Evolutionary conservation across 257 asterid genomes (phyloP), one percentile per base, ranked within the genome.

Genomic region (Anisodus tanguticus): DNA sequence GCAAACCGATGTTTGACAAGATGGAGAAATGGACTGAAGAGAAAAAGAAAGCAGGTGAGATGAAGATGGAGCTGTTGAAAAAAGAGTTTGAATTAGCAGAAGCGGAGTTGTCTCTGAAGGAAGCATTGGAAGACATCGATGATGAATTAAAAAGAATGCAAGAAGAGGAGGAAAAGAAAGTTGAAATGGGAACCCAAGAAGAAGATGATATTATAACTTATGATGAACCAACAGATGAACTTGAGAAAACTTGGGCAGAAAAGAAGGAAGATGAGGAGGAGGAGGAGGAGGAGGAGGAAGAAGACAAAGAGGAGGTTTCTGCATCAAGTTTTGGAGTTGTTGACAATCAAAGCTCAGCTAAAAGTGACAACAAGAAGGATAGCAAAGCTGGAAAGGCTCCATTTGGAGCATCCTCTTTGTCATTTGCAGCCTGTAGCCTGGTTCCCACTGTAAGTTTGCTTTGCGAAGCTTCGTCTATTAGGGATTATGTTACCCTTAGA

Each of bases 271-370:
- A 90, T 1, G 94, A 90, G 0, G 97, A 89, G 7, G 95, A 90
- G 2, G 91, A 81, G 1, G 91, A 84, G 2, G 91, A 83, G 6
- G 88, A 81, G 1, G 91, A 84, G 2, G 91, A 83, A 4, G 88
- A 79, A 9, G 89, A 13, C 3, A 93, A 93, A 3, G 94, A 89
- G 0, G 96, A 91, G 0, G 95, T 90, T 59, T 80, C 89, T 0
- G 90, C 94, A 66, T 93, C 97, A 8, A 96, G 99, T 88, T 97
- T 97, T 81, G 99, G 99, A 85, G 85, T 93, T 43, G 89, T 88
- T 54, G 92, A 88, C 41, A 97, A 88, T 60, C 90, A 82, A 67
- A 89, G 70, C 82, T 64, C 89, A 8, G 19, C 55, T 16, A 88
- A 84, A 67, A 88, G 82, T 54, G 92, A 89, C 81, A 86, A 89